Evolutionary conservation across 768 basidiomycete genomes (phyloP), one percentile per base, ranked within the genome.

Genomic region (Amanita muscaria): DNA sequence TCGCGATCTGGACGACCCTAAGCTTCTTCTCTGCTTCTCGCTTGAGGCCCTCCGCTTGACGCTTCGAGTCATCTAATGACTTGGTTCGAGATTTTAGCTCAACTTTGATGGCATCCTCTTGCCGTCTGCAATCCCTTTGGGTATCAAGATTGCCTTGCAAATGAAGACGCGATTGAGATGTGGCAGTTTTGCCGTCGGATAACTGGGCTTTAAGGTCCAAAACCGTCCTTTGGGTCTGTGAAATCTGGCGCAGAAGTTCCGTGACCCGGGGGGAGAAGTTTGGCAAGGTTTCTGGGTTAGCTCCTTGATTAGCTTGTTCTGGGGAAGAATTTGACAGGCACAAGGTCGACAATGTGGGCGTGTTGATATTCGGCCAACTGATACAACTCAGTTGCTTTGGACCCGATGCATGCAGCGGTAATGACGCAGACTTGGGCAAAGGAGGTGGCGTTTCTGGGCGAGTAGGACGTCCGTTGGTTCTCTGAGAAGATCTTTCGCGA

Each of bases 1-100:
- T 76, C 49, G 73, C 66, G 33, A 57, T 69, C 58, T 80, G 79
- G 12, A 77, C 79, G n/a, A 72, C 68, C 54, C 80, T 85, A 48
- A 93, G 71, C 53, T 81, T 81, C 68, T 88, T 91, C 64, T 98
- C 94, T 3, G 84, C 89, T 37, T 97, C 93, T 35, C 80, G 74
- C 58, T 80, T 85, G 41, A 70, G 63, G 40, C 76, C 69, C 63
- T 99, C 96, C 9, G 91, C 89, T 22, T 68, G 68, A 24, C 94
- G 81, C 62, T 83, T 87, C 43, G 78, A 67, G 59, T 99, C 94
- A 53, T 99, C 94, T 2, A 97, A 67, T 2, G 70, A 60, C 64
- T 93, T 94, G 38, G 86, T 87, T 39, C 83, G 80, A n/a, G 73
- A 61, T 61, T 90, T 92, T 44, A 88, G 66, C 57, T 96, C 92